A percentile compares a stretch with the other conserved stretches of the same genome.
Evolutionary conservation across 331 rosid genomes (phyloP).

Genomic region (Quercus tomentella): DNA sequence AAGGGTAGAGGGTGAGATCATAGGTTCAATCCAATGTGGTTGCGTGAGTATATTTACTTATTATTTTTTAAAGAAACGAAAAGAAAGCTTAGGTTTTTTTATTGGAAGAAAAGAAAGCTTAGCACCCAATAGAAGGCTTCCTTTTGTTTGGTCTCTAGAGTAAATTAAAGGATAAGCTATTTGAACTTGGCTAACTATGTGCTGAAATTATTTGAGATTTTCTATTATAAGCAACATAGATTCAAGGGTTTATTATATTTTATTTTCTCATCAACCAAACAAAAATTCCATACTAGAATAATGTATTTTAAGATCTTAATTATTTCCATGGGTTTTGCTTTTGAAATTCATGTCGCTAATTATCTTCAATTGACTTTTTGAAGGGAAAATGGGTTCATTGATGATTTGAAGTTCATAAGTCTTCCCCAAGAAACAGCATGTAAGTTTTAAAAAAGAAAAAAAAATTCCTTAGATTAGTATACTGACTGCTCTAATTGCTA

Average conservation of each 20-base stretch:
- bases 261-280: neutral
- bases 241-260: neutral
- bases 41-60: neutral
- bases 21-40: neutral
- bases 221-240: neutral
- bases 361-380: conserved; percentile 21
- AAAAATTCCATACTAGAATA: conserved; percentile 1
- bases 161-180: neutral
- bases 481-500: neutral
- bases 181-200: neutral
- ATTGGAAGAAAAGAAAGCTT: too few relatives aligned
- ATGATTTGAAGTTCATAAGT: conserved; percentile 38
- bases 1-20: neutral
- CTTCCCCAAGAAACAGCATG: conserved; percentile 57
- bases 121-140: neutral
- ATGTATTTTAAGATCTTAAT: neutral
- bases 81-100: too few relatives aligned
- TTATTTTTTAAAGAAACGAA: too few relatives aligned
- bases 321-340: neutral
- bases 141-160: neutral
- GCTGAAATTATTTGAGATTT: neutral
- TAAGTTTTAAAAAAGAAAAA: conserved; percentile 34
- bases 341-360: neutral
- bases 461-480: conserved; percentile 5
- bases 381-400: conserved; percentile 61